Conservation (phyloP, 495 filamentous ascomycete species). For the Xylona heveae region DNA sequence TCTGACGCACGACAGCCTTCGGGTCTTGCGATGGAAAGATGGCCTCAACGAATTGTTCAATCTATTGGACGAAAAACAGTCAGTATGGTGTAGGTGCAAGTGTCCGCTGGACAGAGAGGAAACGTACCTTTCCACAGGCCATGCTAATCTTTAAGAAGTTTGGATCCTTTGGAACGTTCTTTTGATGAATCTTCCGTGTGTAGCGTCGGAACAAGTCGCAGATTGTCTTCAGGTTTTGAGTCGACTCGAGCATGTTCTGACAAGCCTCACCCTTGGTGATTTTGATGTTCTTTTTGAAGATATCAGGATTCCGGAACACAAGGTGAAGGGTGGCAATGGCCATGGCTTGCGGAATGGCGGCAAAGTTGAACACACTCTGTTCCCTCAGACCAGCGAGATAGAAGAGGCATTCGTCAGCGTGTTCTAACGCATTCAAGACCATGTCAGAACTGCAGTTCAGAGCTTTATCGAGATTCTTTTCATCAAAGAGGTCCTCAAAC, state of each 20-base stretch:
- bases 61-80: constrained; percentile 31
- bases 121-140: constrained; percentile 63
- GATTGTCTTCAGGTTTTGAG: constrained; percentile 63
- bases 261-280: constrained; percentile 93
- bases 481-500: constrained; percentile 77
- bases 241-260: constrained; percentile 73
- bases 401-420: constrained; percentile 84
- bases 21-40: constrained; percentile 65
- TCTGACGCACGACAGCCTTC: constrained; percentile 16
- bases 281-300: constrained; percentile 82
- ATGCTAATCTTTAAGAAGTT: constrained; percentile 87
- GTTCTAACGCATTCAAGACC: constrained; percentile 70
- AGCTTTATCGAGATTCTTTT: constrained; percentile 56
- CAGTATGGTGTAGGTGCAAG: background rate
- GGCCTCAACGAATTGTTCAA: constrained; percentile 91
- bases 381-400: constrained; percentile 93
- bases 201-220: constrained; percentile 64
- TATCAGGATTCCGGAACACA: constrained; percentile 76
- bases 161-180: constrained; percentile 85
- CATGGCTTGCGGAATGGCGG: constrained; percentile 95
- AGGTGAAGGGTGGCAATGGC: constrained; percentile 85
- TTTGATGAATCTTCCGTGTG: constrained; percentile 66
- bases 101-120: background rate
- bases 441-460: constrained; percentile 85
- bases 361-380: constrained; percentile 99